Evolutionary conservation across 495 filamentous ascomycete genomes (phyloP).

Genomic region (Penicillium argentinense): DNA sequence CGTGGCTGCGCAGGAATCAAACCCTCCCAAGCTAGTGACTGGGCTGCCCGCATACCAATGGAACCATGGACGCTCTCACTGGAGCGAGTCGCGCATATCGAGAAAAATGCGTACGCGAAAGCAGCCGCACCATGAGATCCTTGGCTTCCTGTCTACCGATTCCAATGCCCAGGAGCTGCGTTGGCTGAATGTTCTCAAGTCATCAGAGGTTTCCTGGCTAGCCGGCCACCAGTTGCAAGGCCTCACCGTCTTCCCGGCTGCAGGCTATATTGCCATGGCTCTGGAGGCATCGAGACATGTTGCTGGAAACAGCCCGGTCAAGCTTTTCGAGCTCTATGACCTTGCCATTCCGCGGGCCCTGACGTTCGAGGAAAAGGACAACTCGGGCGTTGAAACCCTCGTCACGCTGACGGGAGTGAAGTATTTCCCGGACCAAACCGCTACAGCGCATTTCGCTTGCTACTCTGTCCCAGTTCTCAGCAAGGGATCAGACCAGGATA

Average conservation of each 20-base stretch:
- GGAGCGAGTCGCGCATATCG: slow-evolving; percentile 45
- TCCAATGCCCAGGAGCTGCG: slow-evolving; percentile 8
- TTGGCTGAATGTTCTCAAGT: slow-evolving; percentile 31
- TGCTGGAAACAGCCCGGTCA: neutral
- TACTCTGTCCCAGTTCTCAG: slow-evolving; percentile 14
- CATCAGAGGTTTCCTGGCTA: slow-evolving; percentile 36
- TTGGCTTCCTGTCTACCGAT: slow-evolving; percentile 20
- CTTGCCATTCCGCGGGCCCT: slow-evolving; percentile 3
- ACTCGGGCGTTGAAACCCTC: slow-evolving; percentile 30
- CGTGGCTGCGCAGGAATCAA: neutral
- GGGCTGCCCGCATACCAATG: slow-evolving; percentile 50
- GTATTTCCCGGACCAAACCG: slow-evolving; percentile 6
- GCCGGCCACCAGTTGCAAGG: slow-evolving; percentile 34
- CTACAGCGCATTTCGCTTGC: slow-evolving; percentile 8
- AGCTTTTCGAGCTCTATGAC: slow-evolving; percentile 1
- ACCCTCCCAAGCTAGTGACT: neutral
- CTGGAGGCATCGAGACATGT: slow-evolving; percentile 43
- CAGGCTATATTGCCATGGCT: slow-evolving; percentile 57
- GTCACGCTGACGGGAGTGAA: slow-evolving; percentile 29
- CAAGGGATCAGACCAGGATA: neutral
- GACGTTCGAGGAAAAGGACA: neutral
- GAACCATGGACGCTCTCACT: slow-evolving; percentile 41
- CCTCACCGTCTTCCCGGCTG: slow-evolving; percentile 55
- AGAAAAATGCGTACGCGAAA: slow-evolving; percentile 15
- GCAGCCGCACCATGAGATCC: slow-evolving; percentile 20